A percentile compares a stretch with the other conserved stretches of the same genome.
These are phyloP conservation scores for Beauveria bassiana DNA, from an alignment of 2,329 filamentous ascomycete species.

Conservation along the genomic window DNA sequence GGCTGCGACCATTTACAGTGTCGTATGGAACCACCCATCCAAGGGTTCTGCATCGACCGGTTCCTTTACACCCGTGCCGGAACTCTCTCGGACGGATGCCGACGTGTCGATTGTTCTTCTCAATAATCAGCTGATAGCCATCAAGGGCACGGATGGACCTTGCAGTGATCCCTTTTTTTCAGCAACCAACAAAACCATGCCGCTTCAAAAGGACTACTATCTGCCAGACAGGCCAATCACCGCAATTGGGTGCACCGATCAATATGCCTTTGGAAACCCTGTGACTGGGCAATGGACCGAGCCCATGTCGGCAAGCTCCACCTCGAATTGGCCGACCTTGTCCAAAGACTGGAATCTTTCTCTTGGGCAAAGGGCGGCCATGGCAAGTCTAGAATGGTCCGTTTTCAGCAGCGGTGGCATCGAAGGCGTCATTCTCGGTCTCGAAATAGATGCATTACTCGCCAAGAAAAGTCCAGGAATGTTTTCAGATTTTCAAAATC, in stretches of 20 bases:
- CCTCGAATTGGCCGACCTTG: background rate
- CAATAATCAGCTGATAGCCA: slow-evolving; percentile 8
- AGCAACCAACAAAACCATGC: background rate
- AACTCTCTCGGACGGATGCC: slow-evolving; percentile 5
- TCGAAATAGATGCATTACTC: background rate
- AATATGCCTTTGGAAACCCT: slow-evolving; percentile 10
- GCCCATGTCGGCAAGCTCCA: background rate
- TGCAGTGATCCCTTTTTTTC: slow-evolving; percentile 11
- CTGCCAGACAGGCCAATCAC: slow-evolving; percentile 5
- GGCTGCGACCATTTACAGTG: background rate
- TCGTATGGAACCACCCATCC: background rate
- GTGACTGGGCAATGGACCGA: background rate
- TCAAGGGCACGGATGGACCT: slow-evolving; percentile 4
- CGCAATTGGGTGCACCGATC: slow-evolving; percentile 10
- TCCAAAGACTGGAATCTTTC: background rate
- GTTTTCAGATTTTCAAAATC: background rate
- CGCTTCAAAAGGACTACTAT: background rate
- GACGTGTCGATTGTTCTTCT: slow-evolving; percentile 10
- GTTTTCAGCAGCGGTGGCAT: background rate
- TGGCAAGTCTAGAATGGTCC: background rate
- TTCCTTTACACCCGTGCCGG: background rate
- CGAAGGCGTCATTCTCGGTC: slow-evolving; percentile 1
- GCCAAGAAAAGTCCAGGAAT: slow-evolving; percentile 8
- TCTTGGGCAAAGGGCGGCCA: background rate
- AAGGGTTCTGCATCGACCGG: background rate